These are phyloP conservation scores for Histomonas meleagridis DNA, from an alignment of 208 protist species.

Conservation along the genomic window DNA sequence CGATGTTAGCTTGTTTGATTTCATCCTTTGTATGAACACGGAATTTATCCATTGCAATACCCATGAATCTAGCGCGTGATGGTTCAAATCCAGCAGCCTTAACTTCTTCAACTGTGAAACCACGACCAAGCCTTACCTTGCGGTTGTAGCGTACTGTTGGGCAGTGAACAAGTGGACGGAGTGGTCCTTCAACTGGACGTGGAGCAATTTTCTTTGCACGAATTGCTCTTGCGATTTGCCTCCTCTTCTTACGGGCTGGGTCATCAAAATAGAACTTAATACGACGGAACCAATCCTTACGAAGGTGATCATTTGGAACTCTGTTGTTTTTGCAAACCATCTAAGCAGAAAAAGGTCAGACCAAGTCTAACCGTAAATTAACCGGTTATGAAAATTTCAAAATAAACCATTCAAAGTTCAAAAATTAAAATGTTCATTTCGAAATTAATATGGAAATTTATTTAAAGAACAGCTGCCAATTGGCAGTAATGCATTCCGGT, in stretches of 20 bases:
- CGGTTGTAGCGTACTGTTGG: slow-evolving; percentile 58
- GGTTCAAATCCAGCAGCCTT: slow-evolving; percentile 41
- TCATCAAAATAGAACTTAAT: slow-evolving; percentile 60
- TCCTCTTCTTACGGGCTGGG: slow-evolving; percentile 49
- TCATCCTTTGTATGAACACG: neutral
- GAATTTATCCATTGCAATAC: slow-evolving; percentile 8
- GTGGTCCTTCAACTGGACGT: slow-evolving; percentile 53
- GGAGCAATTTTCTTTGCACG: slow-evolving; percentile 54
- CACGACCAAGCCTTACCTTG: slow-evolving; percentile 54
- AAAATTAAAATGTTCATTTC: too few relatives aligned
- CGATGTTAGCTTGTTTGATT: neutral
- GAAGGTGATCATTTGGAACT: slow-evolving; percentile 57
- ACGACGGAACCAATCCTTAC: slow-evolving; percentile 54
- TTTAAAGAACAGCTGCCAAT: too few relatives aligned
- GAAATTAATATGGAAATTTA: too few relatives aligned
- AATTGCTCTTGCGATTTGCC: slow-evolving; percentile 32
- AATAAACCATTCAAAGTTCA: too few relatives aligned
- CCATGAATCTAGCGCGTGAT: neutral
- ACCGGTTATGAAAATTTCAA: too few relatives aligned
- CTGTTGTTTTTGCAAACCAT: slow-evolving; percentile 55
- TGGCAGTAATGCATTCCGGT: neutral
- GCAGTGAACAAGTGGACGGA: slow-evolving; percentile 59
- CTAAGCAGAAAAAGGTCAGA: too few relatives aligned
- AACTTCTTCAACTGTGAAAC: slow-evolving; percentile 60
- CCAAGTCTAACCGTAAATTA: too few relatives aligned